Base-by-base conservation (phyloP, 2,329 filamentous ascomycete species). In the Colletotrichum musicola region DNA sequence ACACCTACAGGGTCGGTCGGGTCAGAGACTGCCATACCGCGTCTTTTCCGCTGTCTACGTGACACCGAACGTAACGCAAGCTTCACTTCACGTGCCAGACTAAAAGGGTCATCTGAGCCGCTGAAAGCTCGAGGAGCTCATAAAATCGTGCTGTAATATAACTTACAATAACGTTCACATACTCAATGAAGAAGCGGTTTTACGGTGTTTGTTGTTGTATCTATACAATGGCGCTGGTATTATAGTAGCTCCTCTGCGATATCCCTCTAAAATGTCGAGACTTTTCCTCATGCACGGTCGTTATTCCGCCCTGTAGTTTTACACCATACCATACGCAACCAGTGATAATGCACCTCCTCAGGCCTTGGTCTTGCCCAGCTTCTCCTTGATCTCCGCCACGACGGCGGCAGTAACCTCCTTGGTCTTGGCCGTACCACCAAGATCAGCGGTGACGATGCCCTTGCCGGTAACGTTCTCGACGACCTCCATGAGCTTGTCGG, bases 381-480 rank as follows among this genome's bases (percentile, higher is more conserved):
- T 64, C 44, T 38, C 38, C 58, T 61, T 66, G 25, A 71, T 69
- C 56, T 71, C 69, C 6, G 57, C 44, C 9, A 62, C 61, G 16
- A 71, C 69, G 18, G 67, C 69, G 1, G 68, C 54, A 12, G 62
- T 67, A 1, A 71, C 69, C 44, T 71, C 66, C 35, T 71, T 71
- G 6, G 71, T 72, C 18, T 46, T 76, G 10, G 73, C 67, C 12
- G 22, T 71, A 30, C 86, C 85, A 7, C 84, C 85, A 2, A 88
- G 75, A 74, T 88, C 85, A n/a, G 77, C 78, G 1, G 86, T 87
- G 42, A 82, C 75, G n/a, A 85, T 74, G 0, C 84, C 84, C 18
- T 76, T 77, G 54, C 82, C 85, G 38, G 81, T 83, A 2, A 88
- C 84, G 9, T 75, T 79, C 73, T 88, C 85, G 1, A 88, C 82